Evolutionary conservation across 331 rosid genomes (phyloP).

Genomic region (Acacia pycnantha): DNA sequence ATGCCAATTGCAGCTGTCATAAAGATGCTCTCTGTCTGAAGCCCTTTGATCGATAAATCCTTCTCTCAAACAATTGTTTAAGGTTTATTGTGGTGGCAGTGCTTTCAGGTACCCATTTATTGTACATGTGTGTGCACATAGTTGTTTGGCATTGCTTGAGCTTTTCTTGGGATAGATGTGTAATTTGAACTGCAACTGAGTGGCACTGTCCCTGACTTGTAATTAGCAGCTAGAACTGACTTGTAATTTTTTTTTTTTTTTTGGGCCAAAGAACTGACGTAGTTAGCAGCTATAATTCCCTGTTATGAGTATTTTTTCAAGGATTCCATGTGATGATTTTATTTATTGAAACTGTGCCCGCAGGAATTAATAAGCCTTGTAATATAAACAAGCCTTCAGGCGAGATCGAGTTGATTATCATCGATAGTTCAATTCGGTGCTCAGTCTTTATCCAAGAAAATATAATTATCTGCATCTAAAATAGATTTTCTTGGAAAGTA

Average conservation of each 20-base stretch:
- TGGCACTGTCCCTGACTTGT: neutral
- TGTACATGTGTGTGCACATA: constrained; percentile 25
- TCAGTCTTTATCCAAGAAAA: neutral
- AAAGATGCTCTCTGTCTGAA: constrained; percentile 71
- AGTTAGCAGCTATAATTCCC: neutral
- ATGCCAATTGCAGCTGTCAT: constrained; percentile 87
- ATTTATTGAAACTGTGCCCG: neutral
- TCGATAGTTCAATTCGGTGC: too few species aligned
- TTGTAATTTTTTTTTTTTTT: neutral
- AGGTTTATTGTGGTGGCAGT: neutral
- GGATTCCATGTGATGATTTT: neutral
- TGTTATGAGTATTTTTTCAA: neutral
- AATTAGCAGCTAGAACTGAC: constrained; percentile 4
- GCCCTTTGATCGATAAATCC: neutral
- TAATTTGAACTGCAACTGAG: neutral
- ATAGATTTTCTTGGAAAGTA: neutral
- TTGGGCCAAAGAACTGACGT: neutral
- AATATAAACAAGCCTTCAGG: neutral
- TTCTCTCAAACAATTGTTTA: neutral
- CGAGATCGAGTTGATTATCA: neutral
- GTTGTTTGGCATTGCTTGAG: neutral
- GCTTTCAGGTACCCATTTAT: neutral
- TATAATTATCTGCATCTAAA: neutral
- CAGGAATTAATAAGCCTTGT: neutral
- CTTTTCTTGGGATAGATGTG: constrained; percentile 20